Percentiles rank a stretch among this genome's conserved stretches.
Conservation (phyloP, 2,329 filamentous ascomycete genomes). For the Aspergillus terreus region DNA sequence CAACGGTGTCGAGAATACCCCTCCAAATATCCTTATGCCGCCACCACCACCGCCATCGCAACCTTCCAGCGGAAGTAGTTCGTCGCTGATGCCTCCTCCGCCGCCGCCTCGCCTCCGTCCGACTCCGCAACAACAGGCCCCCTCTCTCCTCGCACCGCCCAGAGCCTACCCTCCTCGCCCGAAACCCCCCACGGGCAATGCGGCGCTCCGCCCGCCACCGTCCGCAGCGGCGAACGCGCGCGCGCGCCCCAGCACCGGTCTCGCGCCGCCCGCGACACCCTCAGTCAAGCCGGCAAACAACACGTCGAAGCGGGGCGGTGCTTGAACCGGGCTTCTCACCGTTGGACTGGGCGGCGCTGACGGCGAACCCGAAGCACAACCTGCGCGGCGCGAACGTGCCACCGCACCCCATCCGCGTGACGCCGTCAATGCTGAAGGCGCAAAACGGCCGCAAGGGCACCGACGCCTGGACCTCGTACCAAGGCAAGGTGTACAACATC, state of each 20-base stretch:
- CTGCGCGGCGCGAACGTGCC: slow-evolving; percentile 58
- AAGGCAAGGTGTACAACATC: slow-evolving; percentile 91
- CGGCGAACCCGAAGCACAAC: slow-evolving; percentile 58
- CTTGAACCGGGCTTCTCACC: slow-evolving; percentile 90
- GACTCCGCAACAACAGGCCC: slow-evolving; percentile 13
- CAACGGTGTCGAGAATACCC: background rate
- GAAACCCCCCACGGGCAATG: slow-evolving; percentile 12
- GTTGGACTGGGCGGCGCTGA: slow-evolving; percentile 88
- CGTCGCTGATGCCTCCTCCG: slow-evolving; percentile 29
- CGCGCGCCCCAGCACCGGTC: slow-evolving; percentile 36
- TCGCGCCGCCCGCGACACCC: slow-evolving; percentile 33
- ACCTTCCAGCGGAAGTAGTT: slow-evolving; percentile 17
- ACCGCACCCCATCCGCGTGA: slow-evolving; percentile 64
- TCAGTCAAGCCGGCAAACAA: slow-evolving; percentile 45
- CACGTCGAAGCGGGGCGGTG: slow-evolving; percentile 35
- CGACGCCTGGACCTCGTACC: slow-evolving; percentile 86
- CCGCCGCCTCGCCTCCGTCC: slow-evolving; percentile 27
- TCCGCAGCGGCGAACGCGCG: slow-evolving; percentile 44
- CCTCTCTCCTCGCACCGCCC: background rate
- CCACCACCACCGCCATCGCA: slow-evolving; percentile 25
- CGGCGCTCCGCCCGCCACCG: slow-evolving; percentile 38
- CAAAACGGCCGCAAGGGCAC: slow-evolving; percentile 79
- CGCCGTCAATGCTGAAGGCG: slow-evolving; percentile 71
- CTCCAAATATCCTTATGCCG: slow-evolving; percentile 7
- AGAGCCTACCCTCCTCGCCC: slow-evolving; percentile 27